phyloP scores from a whole-genome alignment of 78 protist genomes.

The Planoprotostelium fungivorum region DNA sequence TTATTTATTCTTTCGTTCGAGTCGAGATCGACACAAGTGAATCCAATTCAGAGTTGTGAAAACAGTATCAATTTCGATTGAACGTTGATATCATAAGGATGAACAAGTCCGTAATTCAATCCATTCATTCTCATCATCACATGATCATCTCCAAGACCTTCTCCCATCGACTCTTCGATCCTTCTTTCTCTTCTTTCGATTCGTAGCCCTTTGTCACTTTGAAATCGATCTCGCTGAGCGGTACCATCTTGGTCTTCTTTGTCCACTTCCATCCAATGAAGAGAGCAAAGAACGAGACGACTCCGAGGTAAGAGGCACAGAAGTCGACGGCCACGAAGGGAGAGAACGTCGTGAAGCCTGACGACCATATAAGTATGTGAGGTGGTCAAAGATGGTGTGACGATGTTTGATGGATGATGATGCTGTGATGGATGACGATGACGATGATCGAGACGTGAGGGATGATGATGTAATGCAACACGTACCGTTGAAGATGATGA shows the following conservation, averaged over 20 bases:
- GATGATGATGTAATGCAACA: too few species aligned
- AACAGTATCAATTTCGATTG: too few species aligned
- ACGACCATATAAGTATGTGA: not conserved
- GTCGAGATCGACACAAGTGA: too few species aligned
- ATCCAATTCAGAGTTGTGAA: too few species aligned
- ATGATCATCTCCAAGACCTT: not conserved
- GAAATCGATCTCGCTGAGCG: not conserved
- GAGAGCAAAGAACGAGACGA: not conserved
- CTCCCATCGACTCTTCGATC: not conserved
- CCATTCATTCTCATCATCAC: too few species aligned
- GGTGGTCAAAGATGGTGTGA: not conserved
- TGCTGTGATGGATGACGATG: not conserved
- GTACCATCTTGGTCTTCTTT: not conserved
- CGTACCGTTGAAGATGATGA: not conserved
- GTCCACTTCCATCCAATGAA: not conserved
- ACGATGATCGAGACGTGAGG: too few species aligned
- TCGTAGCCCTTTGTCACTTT: not conserved
- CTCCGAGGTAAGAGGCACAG: not conserved
- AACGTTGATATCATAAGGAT: too few species aligned
- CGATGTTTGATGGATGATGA: not conserved
- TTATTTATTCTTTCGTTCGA: too few species aligned
- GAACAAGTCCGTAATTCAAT: too few species aligned
- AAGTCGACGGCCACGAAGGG: not conserved
- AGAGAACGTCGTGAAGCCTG: not conserved
- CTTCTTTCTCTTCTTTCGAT: not conserved